Percentiles rank a stretch among this genome's conserved stretches.
phyloP scores from a whole-genome alignment of 2,329 filamentous ascomycete genomes.

The Domatiomyces catenatus region DNA sequence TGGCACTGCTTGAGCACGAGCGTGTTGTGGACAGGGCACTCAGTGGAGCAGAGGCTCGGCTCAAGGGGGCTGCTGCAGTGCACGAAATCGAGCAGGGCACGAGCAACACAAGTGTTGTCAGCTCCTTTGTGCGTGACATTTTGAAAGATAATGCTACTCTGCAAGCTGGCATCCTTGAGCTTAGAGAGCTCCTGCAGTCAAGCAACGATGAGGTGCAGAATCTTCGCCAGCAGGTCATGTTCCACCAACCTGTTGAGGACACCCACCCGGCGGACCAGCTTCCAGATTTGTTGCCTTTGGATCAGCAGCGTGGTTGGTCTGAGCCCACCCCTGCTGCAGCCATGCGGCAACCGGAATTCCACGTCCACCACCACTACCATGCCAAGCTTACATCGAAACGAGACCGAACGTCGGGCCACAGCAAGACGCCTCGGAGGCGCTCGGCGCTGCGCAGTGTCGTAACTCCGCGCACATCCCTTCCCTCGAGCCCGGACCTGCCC shows the following conservation, averaged over 20 bases:
- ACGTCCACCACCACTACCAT: slow-evolving; percentile 92
- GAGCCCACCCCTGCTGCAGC: slow-evolving; percentile 19
- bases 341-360: slow-evolving; percentile 54
- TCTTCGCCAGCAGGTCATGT: slow-evolving; percentile 63
- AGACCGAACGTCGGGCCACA: slow-evolving; percentile 40
- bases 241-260: slow-evolving; percentile 52
- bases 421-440: slow-evolving; percentile 22
- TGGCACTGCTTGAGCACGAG: slow-evolving; percentile 70
- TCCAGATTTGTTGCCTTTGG: slow-evolving; percentile 30
- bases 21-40: slow-evolving; percentile 70
- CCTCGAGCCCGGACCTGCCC: slow-evolving; percentile 24
- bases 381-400: slow-evolving; percentile 36
- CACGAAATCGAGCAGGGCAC: slow-evolving; percentile 21
- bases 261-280: slow-evolving; percentile 7
- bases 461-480: slow-evolving; percentile 14
- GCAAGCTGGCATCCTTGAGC: slow-evolving; percentile 78
- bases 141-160: slow-evolving; percentile 89
- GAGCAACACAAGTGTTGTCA: slow-evolving; percentile 62
- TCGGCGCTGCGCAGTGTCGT: slow-evolving; percentile 7
- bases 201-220: slow-evolving; percentile 90
- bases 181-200: slow-evolving; percentile 75
- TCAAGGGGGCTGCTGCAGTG: slow-evolving; percentile 62
- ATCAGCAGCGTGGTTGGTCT: slow-evolving; percentile 52
- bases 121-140: slow-evolving; percentile 89
- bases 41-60: slow-evolving; percentile 58